These are phyloP conservation scores for Bocquillonia castaneifolia DNA, from an alignment of 441 rosid genomes.

Conservation along the genomic window DNA sequence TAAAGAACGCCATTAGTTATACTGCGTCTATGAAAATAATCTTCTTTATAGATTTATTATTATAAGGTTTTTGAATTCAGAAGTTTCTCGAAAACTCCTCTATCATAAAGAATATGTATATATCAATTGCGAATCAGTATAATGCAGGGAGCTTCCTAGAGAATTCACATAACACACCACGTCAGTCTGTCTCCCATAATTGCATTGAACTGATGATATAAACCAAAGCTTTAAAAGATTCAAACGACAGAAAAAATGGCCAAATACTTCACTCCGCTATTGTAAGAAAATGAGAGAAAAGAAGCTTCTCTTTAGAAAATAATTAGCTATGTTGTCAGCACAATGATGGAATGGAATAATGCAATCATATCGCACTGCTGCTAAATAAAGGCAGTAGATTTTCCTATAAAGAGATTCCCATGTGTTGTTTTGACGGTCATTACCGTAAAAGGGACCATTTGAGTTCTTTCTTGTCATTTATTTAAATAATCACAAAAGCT, in stretches of 20 bases:
- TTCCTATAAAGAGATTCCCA: too few relatives aligned
- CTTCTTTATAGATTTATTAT: background rate
- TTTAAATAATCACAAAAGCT: constrained; percentile 2
- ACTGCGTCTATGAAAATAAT: background rate
- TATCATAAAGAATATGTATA: background rate
- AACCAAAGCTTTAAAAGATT: too few relatives aligned
- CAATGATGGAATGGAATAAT: background rate
- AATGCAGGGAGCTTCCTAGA: constrained; percentile 1
- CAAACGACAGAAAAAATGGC: background rate
- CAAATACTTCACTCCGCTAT: background rate
- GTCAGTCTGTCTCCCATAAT: background rate
- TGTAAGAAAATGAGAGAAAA: background rate
- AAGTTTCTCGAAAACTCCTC: background rate
- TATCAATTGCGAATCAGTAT: background rate
- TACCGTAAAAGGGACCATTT: background rate
- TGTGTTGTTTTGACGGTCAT: background rate
- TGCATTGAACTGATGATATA: background rate
- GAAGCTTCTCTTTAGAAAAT: background rate
- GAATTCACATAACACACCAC: background rate
- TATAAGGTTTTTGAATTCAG: background rate
- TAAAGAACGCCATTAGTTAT: constrained; percentile 4
- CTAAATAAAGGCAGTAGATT: background rate
- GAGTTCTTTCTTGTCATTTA: too few relatives aligned
- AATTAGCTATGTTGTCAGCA: background rate
- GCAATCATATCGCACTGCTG: background rate